phyloP scores from a whole-genome alignment of 495 filamentous ascomycete genomes.

The Annulohypoxylon moriforme region DNA sequence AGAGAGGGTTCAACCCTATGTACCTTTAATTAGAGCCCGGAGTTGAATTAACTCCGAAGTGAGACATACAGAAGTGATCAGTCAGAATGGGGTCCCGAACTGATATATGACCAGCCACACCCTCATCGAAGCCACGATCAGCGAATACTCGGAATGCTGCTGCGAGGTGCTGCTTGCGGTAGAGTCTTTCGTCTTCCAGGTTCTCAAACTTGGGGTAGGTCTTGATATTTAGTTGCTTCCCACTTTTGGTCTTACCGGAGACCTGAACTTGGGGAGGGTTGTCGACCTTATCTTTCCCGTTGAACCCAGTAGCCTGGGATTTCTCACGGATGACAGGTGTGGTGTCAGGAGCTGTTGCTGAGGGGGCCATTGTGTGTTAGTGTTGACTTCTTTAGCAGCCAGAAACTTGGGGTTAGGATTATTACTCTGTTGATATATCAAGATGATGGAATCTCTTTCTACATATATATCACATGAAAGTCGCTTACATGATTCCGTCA shows the following conservation, averaged over 20 bases:
- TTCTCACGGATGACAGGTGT: conserved; percentile 11
- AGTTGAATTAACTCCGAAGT: not conserved
- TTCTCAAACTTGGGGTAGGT: conserved; percentile 70
- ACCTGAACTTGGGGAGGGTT: conserved; percentile 46
- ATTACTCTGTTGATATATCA: not conserved
- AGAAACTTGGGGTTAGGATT: not conserved
- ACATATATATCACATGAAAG: not conserved
- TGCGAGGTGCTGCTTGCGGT: conserved; percentile 77
- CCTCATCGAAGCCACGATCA: conserved; percentile 75
- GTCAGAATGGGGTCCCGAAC: conserved; percentile 60
- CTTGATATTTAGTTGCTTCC: conserved; percentile 59
- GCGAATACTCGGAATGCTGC: conserved; percentile 79
- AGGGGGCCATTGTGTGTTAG: conserved; percentile 20
- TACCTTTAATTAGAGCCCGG: not conserved
- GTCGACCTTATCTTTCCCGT: conserved; percentile 27
- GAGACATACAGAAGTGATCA: conserved; percentile 58
- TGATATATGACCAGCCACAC: conserved; percentile 70
- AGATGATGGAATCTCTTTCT: not conserved
- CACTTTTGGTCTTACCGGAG: conserved; percentile 51
- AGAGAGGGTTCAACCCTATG: conserved; percentile 63
- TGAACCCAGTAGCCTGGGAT: conserved; percentile 8
- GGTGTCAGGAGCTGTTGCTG: conserved; percentile 20
- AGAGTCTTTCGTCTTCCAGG: conserved; percentile 69
- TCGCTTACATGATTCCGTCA: conserved; percentile 24
- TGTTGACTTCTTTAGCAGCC: not conserved